Evolutionary conservation across 2,329 filamentous ascomycete genomes (phyloP), one percentile per base, ranked within the genome.

Genomic region (Cercospora nicotianae): DNA sequence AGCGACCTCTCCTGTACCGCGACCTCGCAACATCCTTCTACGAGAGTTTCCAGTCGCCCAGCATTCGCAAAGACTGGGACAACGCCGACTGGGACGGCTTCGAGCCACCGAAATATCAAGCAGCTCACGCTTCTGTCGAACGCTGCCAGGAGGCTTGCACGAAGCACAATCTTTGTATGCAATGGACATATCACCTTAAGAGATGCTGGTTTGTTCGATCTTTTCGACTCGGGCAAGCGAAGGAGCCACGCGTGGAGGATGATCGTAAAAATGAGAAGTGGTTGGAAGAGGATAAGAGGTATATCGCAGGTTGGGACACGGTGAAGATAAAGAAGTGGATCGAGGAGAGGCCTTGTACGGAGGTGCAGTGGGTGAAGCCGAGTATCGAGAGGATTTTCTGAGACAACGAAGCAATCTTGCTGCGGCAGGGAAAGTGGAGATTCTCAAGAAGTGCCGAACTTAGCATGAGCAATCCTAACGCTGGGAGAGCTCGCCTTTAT

Each of bases 61-160:
- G 10, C 8, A 59, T 59, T 3, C 51, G 72, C n/a, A 36, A 66
- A 4, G 72, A 79, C 60, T 80, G 79, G 79, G 74, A 78, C 65
- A 81, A 80, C 62, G 74, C 72, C 10, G 77, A 76, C n/a, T 79
- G 75, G 74, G 75, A 76, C 26, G 74, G 76, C 39, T 71, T 66
- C 18, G 73, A 73, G 39, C 72, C 72, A 26, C 72, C 75, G 12
- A 68, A 72, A 16, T 71, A 75, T 12, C 73, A 72, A 2, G 69
- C 72, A 3, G n/a, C 73, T 75, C 76, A 80, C 63, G 61, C 51
- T 8, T 79, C 76, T 9, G 64, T 76, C 51, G 71, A 76, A 3
- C 72, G 75, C 16, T 80, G 79, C 72, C 79, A 81, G 5, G 80
- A 78, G 55, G 84, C 85, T 10, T 88, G 86, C 70, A 77, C 82